Evolutionary conservation across 352 stramenopile species (phyloP), one percentile per base, ranked within the genome.

Genomic region (Phytophthora parvispora): DNA sequence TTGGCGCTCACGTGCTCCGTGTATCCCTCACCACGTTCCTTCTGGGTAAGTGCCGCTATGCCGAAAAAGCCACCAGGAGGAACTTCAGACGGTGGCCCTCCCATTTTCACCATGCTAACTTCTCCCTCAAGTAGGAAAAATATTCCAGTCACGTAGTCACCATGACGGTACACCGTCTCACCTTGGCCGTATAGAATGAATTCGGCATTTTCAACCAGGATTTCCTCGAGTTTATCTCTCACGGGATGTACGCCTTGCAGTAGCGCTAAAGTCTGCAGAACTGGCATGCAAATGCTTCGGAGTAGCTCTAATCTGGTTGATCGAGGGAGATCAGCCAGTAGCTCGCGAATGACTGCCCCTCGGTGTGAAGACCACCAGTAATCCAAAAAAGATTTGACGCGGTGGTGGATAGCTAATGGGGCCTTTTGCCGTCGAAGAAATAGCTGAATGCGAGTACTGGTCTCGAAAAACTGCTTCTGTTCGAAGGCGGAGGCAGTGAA

Each of bases 301-400:
- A 83, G 54, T 22, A 89, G 68, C 18, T 89, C 66, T 12, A 77
- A 73, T 22, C 72, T 68, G 45, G 84, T 77, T 4, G 65, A 64
- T 27, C 71, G 64, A 1, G 80, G 80, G 0, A 89, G 72, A 45
- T 86, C 80, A 20, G 70, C 56, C 0, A 89, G 57, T 7, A 89
- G 45, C 20, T 86, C 72, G 6, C 70, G 64, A 15, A 76, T 80
- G 9, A 80, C 73, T 0, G 80, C 80, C 10, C 80, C 80, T 3
- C 80, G 77, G 59, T 89, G 77, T 0, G 78, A 74, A 6, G 75
- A 83, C 80, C 80, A 89, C 80, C 80, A 89, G 61, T 83, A 89
- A 54, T 89, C 80, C 15, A 89, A 56, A 42, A 86, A 89, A 2
- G 80, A 72, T 32, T 85, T 81, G 1, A 86, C 80, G 4, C 80